Base-by-base conservation (phyloP, 2,329 filamentous ascomycete genomes). In the Aureobasidium sp. region DNA sequence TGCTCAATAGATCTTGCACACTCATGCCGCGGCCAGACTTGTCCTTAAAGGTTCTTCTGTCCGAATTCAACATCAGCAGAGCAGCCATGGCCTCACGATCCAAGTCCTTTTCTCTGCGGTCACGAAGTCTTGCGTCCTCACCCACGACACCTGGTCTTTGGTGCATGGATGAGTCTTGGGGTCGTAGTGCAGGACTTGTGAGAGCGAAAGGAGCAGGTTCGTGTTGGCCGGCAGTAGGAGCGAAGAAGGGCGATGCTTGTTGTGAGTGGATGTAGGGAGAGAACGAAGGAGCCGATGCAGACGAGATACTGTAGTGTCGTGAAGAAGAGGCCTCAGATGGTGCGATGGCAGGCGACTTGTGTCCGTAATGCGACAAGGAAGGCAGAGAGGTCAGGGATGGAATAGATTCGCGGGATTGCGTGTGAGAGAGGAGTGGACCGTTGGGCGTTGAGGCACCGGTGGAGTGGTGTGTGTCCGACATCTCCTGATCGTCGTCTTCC, bases 41-140 rank as follows among this genome's bases (percentile, higher is more conserved):
- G 36, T 62, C 65, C n/a, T 61, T 64, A 29, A 27, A 60, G 37
- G 48, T 20, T 34, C 66, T 42, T 65, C 68, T 41, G 36, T 67
- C 55, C 62, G 67, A 85, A 67, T 92, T 95, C 63, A 97, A 78
- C 91, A 96, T 96, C 72, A 96, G 75, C 67, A 96, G 74, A 3
- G 91, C 92, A 13, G 90, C 87, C 8, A 91, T 94, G 1, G 91
- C 92, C 72, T 94, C 90, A 64, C 91, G 87, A 47, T 81, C 78
- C 34, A 78, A 72, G 68, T 76, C 68, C 51, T 72, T 64, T 48
- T 72, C 69, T 27, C 58, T 59, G 12, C 53, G 29, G 50, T 48
- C 48, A 13, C 52, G 60, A 3, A 39, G 10, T 4, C 32, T 23
- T 10, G 53, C 50, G 13, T 57, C 55, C 27, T 48, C 57, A 9